phyloP scores from a whole-genome alignment of 164 flowering plant genomes.

The Tetrastigma voinierianum region DNA sequence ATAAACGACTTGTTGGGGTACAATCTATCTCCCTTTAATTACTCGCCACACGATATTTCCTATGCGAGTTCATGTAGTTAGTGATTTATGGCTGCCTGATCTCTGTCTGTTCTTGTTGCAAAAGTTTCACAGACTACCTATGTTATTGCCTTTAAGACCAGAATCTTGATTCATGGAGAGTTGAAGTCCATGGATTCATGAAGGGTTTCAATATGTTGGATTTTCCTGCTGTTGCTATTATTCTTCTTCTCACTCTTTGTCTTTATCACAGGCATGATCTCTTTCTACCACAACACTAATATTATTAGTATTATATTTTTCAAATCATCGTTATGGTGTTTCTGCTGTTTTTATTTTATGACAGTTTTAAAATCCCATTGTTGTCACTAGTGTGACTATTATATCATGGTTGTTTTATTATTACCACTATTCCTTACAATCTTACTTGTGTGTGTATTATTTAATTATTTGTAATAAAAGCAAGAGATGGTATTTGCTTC shows the following conservation, averaged over 20 bases:
- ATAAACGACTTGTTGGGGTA: no score
- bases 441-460: background rate
- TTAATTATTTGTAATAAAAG: no score
- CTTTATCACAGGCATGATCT: constrained; percentile 57
- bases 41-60: no score
- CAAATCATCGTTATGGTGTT: background rate
- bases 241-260: constrained; percentile 68
- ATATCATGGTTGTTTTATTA: background rate
- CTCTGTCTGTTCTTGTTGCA: no score
- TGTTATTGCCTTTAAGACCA: constrained; percentile 48
- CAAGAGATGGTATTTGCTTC: no score
- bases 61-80: no score
- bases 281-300: no score
- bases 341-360: background rate
- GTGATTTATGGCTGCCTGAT: no score
- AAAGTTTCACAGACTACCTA: constrained; percentile 68
- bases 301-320: background rate
- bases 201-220: constrained; percentile 65
- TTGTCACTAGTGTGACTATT: no score
- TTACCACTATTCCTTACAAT: background rate
- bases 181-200: constrained; percentile 49
- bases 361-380: background rate
- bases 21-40: no score
- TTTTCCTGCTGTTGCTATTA: constrained; percentile 68
- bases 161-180: constrained; percentile 55